A percentile compares a stretch with the other conserved stretches of the same genome.
Evolutionary conservation across 768 basidiomycete species (phyloP).

Genomic region (Hypsizygus marmoreus): DNA sequence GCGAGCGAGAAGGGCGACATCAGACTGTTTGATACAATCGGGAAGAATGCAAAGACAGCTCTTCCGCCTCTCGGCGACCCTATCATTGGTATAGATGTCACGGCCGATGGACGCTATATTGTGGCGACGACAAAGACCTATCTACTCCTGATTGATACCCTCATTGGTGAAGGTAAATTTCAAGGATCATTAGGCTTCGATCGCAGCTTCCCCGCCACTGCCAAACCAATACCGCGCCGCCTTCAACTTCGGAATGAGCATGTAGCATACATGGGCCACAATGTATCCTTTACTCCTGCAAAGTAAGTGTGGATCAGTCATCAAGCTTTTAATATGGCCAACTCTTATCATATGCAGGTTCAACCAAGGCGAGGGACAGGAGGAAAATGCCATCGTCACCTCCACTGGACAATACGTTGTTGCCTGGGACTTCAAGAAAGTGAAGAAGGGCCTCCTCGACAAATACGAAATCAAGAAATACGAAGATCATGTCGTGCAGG

Average conservation of each 20-base stretch:
- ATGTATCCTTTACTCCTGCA: constrained; percentile 90
- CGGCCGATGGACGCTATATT: constrained; percentile 91
- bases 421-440: constrained; percentile 96
- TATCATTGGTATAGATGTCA: constrained; percentile 92
- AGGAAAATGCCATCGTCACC: constrained; percentile 95
- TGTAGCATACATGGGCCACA: constrained; percentile 89
- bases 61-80: constrained; percentile 94
- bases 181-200: constrained; percentile 87
- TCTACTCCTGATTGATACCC: constrained; percentile 89
- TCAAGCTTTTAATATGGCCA: constrained; percentile 3
- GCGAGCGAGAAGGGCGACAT: constrained; percentile 98
- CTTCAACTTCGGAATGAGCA: constrained; percentile 90
- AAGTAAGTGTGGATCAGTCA: too few relatives aligned
- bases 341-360: constrained; percentile 65
- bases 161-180: constrained; percentile 90
- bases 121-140: constrained; percentile 96
- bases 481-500: constrained; percentile 92
- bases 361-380: constrained; percentile 84
- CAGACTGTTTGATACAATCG: constrained; percentile 90
- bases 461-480: constrained; percentile 98
- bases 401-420: constrained; percentile 91
- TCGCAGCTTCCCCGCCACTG: constrained; percentile 89
- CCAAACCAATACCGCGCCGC: constrained; percentile 89
- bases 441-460: constrained; percentile 89
- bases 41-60: constrained; percentile 99